Evolutionary conservation across 768 basidiomycete genomes (phyloP), one percentile per base, ranked within the genome.

Genomic region (Suillus luteus): DNA sequence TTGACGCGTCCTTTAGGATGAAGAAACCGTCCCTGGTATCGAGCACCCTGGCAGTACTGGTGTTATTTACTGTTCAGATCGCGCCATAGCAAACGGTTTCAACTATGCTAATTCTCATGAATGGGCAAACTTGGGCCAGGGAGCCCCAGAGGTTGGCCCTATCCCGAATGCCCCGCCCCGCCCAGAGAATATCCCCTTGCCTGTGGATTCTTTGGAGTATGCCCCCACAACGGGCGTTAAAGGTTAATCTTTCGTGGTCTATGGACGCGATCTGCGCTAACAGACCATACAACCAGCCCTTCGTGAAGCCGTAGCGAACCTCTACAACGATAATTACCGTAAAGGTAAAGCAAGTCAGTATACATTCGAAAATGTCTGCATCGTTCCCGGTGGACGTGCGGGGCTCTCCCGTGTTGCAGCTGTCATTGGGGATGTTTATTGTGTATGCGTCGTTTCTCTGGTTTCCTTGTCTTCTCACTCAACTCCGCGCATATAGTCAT

Each of bases 81-180:
- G 95, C 64, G 92, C 95, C n/a, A 93, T 94, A 80, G 94, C 94
- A 12, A 96, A 97, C 72, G 95, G 95, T 10, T 97, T 95, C 80
- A 88, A 79, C 67, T 91, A 92, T 68, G 85, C 90, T 64, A 80
- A 81, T 67, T 87, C 87, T 15, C 88, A 92, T 70, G 88, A 89
- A 67, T 95, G 93, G 93, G 84, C 91, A 6, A 93, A 94, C 71
- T 82, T 93, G 11, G 96, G 95, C n/a, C 94, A 96, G 77, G 93
- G 92, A 49, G 92, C 93, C 17, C 94, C 94, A 9, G 93, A 95
- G 76, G 90, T 94, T 5, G 95, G 95, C 0, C 86, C 85, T 2
- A 87, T 96, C 52, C 93, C 94, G 11, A 83, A 85, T 62, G 92
- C 91, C 2, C 83, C 88, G 0, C 74, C 82, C 48, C 86, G 92